Base-by-base conservation (phyloP, 2,329 filamentous ascomycete species). In the Calcarisporium arbuscula region DNA sequence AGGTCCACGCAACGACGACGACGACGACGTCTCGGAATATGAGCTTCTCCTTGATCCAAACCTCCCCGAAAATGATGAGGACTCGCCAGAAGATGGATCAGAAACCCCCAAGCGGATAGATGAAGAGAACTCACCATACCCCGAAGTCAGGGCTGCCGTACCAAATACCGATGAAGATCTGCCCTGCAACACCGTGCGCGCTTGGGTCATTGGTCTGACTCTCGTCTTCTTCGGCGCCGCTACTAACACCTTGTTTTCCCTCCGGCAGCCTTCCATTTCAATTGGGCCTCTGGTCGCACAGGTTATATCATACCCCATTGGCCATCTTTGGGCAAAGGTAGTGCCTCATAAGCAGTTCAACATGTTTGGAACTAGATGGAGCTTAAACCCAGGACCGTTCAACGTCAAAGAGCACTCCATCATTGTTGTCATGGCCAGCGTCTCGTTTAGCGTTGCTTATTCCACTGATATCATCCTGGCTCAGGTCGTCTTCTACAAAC, bases 391-490 rank as follows among this genome's bases (percentile, higher is more conserved):
- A 0, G 77, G 77, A 0, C 78, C 78, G 1, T 84, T 84, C 57
- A 84, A 81, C 48, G 68, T 80, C 52, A 84, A 84, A 54, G 80
- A 84, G 50, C 80, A 83, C 51, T 61, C 75, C 27, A 70, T 84
- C 40, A 81, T 84, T 37, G 74, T 78, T 14, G 74, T 82, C 44
- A 82, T 82, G 76, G 80, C 83, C 12, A 77, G 82, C 50, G 79
- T 84, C 6, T 78, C 80, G 5, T 83, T 85, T 44, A 79, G 64
- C 32, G 77, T 71, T 6, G 79, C 81, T 4, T 87, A 87, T 47
- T 80, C 81, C 1, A 86, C 82, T 1, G 82, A 87, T 45, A 80
- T 85, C 19, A 72, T 88, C 28, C 64, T 85, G 3, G 82, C 82
- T 0, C 81, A 85, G 57, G 61, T 76, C 14, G 70, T 80, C 12